Base-by-base conservation (phyloP, 2,329 filamentous ascomycete genomes). In the Torrubiella hemipterigena region DNA sequence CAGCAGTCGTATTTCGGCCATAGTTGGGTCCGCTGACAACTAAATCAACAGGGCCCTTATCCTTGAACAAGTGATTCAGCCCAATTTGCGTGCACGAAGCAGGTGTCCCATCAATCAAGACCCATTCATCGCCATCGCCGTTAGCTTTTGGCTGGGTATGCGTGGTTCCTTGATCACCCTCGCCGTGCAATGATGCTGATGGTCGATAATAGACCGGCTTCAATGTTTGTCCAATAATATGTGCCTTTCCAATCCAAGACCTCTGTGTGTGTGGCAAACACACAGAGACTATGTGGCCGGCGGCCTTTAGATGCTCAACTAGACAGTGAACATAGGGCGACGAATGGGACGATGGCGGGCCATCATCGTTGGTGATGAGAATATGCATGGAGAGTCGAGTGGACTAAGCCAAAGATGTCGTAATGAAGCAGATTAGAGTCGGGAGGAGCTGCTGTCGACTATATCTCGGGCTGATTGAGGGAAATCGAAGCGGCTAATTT, bases 211-310 rank as follows among this genome's bases (percentile, higher is more conserved):
- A 94, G 17, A 73, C 68, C 7, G 86, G 86, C 51, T 79, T 84
- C 38, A 93, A 73, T 8, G 82, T 81, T 53, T 89, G 80, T 34
- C 87, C 87, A 46, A 96, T 86, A 49, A 96, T 82, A 57, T 96
- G 91, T 3, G 91, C 91, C 65, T 98, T 98, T 46, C 87, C 87
- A 48, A 98, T 96, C 91, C 91, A 98, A 34, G 86, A 94, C 39
- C 89, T 77, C 59, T 98, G 91, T 6, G 78, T 79, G 54, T 95
- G 75, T 2, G 91, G 91, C 11, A 98, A 73, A 40, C 91, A 81
- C 30, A 98, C 87, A 7, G 85, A 93, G 38, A 96, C 84, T n/a
- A 63, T 68, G 57, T 95, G 89, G 7, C 86, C 86, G 19, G 79
- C 75, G 34, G 65, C 57, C 52, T 85, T 75, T 30, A 91, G 75